A percentile compares a stretch with the other conserved stretches of the same genome.
Conservation (phyloP, 2,329 filamentous ascomycete species). For the Neobulgaria alba region DNA sequence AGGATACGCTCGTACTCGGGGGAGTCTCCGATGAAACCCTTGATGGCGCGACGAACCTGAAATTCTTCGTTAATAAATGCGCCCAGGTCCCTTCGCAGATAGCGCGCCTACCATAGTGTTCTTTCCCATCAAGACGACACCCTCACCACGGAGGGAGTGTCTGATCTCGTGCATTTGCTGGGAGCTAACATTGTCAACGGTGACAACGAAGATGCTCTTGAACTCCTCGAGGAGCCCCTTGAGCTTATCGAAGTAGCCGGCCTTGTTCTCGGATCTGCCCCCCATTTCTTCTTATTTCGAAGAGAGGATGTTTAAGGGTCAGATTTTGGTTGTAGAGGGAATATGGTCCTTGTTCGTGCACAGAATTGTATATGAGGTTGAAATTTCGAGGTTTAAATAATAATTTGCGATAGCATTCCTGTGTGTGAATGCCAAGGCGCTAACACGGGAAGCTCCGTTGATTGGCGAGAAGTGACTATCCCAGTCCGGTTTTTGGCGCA, state of each 20-base stretch:
- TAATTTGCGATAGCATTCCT: too few relatives aligned
- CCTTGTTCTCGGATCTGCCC: constrained; percentile 93
- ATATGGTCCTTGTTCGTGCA: not conserved
- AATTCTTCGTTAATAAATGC: constrained; percentile 10
- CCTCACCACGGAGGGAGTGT: constrained; percentile 78
- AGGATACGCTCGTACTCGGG: constrained; percentile 98
- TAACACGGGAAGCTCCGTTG: too few relatives aligned
- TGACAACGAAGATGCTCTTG: constrained; percentile 96
- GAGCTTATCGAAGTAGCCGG: constrained; percentile 99
- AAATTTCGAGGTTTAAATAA: not conserved
- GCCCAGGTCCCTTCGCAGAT: constrained; percentile 1
- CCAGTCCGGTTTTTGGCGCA: too few relatives aligned
- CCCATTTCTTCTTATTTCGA: constrained; percentile 96
- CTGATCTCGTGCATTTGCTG: constrained; percentile 99
- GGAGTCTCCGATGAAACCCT: constrained; percentile 81
- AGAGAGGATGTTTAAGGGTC: constrained; percentile 99
- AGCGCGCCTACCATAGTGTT: constrained; percentile 91
- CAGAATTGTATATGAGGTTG: constrained; percentile 13
- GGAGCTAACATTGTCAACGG: constrained; percentile 98
- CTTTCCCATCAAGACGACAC: constrained; percentile 98
- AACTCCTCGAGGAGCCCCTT: constrained; percentile 94
- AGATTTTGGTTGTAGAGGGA: constrained; percentile 28
- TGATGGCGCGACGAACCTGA: constrained; percentile 90
- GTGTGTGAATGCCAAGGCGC: too few relatives aligned
- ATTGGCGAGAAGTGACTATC: too few relatives aligned